Percentiles rank a stretch among this genome's conserved stretches.
These are phyloP conservation scores for Apiotrichum sp. DNA, from an alignment of 1,284 basidiomycete species.

Conservation along the genomic window DNA sequence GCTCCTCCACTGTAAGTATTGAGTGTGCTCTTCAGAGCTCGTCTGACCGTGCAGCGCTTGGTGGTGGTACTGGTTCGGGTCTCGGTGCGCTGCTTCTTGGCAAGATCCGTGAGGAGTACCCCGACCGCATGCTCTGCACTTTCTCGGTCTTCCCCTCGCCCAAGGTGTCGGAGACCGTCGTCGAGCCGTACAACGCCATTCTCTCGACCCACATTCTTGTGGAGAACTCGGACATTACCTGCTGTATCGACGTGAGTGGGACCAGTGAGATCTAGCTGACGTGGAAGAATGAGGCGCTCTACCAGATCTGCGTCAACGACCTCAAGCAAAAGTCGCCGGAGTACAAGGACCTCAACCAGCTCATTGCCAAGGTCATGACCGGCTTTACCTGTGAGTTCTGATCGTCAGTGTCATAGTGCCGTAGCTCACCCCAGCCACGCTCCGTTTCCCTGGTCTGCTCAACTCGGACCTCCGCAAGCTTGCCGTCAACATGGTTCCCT, in stretches of 20 bases:
- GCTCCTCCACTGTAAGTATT: constrained; percentile 53
- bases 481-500: constrained; percentile 98
- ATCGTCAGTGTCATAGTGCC: too few species aligned
- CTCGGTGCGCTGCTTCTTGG: constrained; percentile 59
- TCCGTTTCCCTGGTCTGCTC: constrained; percentile 89
- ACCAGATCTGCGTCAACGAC: constrained; percentile 96
- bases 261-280: not conserved
- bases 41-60: constrained; percentile 44
- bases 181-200: constrained; percentile 60
- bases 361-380: constrained; percentile 97
- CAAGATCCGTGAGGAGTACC: constrained; percentile 60
- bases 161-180: constrained; percentile 58
- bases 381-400: constrained; percentile 51
- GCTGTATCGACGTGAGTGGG: constrained; percentile 58
- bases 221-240: constrained; percentile 59
- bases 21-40: not conserved
- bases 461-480: constrained; percentile 97
- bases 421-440: constrained; percentile 30
- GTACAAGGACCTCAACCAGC: constrained; percentile 94
- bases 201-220: constrained; percentile 59
- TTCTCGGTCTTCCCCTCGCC: constrained; percentile 59
- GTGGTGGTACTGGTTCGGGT: constrained; percentile 59
- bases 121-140: constrained; percentile 59
- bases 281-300: constrained; percentile 87
- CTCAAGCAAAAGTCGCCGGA: constrained; percentile 90